phyloP scores from a whole-genome alignment of 2,329 filamentous ascomycete genomes.

The Alternaria metachromatica region DNA sequence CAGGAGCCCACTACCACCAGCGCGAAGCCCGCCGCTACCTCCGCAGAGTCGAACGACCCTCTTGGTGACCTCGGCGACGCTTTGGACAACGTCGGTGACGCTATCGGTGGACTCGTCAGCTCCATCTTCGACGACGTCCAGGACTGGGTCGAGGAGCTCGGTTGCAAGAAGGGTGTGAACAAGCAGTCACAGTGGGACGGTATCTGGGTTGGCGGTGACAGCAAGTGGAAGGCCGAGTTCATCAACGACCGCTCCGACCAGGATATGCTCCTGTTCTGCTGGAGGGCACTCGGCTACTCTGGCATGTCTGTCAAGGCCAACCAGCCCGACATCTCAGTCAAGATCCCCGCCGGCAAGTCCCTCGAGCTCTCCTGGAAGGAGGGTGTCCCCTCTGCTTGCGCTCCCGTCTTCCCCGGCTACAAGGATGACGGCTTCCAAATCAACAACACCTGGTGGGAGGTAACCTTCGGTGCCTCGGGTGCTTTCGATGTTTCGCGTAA shows the following conservation, averaged over 20 bases:
- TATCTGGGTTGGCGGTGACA: constrained; percentile 47
- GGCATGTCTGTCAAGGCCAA: constrained; percentile 48
- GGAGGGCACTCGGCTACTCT: constrained; percentile 42
- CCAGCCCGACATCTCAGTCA: constrained; percentile 48
- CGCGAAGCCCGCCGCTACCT: constrained; percentile 8
- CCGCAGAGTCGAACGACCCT: neutral
- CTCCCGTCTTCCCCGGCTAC: constrained; percentile 37
- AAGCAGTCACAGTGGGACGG: constrained; percentile 34
- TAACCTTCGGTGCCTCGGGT: constrained; percentile 48
- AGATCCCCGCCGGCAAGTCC: constrained; percentile 45
- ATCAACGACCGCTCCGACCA: constrained; percentile 41
- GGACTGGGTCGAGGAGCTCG: constrained; percentile 25
- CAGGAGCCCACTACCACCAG: constrained; percentile 5
- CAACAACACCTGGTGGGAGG: constrained; percentile 55
- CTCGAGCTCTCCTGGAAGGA: constrained; percentile 50
- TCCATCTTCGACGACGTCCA: constrained; percentile 29
- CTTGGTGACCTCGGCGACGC: constrained; percentile 5
- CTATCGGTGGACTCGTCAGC: constrained; percentile 3
- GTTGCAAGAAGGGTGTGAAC: constrained; percentile 37
- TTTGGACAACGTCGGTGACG: constrained; percentile 11
- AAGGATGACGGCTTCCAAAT: constrained; percentile 16
- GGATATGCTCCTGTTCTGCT: constrained; percentile 46
- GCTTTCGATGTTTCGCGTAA: constrained; percentile 54
- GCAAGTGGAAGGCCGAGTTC: constrained; percentile 45
- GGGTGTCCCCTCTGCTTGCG: constrained; percentile 51